phyloP scores from a whole-genome alignment of 768 basidiomycete species.

The Mycena galopus region DNA sequence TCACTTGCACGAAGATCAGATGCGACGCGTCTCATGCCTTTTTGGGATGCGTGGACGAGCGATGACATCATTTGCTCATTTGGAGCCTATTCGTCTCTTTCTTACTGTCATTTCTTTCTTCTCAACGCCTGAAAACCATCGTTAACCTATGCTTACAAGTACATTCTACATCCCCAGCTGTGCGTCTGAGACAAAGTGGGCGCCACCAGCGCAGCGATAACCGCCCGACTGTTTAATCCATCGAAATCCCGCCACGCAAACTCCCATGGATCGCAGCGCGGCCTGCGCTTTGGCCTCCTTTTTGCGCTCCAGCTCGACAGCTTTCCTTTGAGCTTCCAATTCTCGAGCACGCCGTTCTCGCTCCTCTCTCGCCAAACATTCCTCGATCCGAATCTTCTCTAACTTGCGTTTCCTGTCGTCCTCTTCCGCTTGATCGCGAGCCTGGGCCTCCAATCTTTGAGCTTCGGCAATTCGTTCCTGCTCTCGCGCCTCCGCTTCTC shows the following conservation, averaged over 20 bases:
- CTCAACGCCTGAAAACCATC: no score
- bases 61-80: no score
- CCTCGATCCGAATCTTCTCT: constrained; percentile 40
- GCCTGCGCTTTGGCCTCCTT: constrained; percentile 60
- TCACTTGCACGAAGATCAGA: no score
- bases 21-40: no score
- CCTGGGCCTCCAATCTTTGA: constrained; percentile 34
- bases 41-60: no score
- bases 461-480: constrained; percentile 33
- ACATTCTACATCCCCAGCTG: constrained; percentile 40
- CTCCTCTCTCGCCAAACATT: constrained; percentile 37
- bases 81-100: no score
- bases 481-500: constrained; percentile 33
- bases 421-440: constrained; percentile 29
- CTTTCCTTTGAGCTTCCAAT: constrained; percentile 40
- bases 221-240: constrained; percentile 59
- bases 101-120: no score
- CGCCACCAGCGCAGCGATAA: constrained; percentile 63
- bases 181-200: constrained; percentile 52
- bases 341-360: constrained; percentile 40
- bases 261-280: constrained; percentile 60
- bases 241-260: constrained; percentile 59
- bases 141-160: not conserved
- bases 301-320: constrained; percentile 39
- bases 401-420: constrained; percentile 37